These are phyloP conservation scores for Podospora conica DNA, from an alignment of 495 filamentous ascomycete species.

Conservation along the genomic window DNA sequence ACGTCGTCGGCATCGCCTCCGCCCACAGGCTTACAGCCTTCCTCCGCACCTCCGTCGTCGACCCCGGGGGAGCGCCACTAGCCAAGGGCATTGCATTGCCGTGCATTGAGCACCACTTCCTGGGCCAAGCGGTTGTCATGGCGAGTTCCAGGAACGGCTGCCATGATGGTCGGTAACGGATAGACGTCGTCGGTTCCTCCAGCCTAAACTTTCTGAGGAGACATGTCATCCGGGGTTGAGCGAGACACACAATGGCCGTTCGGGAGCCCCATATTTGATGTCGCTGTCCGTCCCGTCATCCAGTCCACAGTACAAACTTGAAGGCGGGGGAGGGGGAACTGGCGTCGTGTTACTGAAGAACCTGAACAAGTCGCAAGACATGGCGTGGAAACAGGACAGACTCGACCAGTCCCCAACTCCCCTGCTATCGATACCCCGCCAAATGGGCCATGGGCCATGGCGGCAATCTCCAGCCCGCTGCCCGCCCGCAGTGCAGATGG, in stretches of 20 bases:
- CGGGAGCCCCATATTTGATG: slow-evolving; percentile 17
- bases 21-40: background rate
- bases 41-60: background rate
- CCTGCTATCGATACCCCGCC: slow-evolving; percentile 15
- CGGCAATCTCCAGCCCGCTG: background rate
- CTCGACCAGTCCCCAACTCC: background rate
- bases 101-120: background rate
- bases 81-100: background rate
- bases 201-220: slow-evolving; percentile 11
- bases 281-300: background rate
- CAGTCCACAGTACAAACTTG: background rate
- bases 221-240: background rate
- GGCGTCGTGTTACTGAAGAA: background rate
- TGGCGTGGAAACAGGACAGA: background rate
- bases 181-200: background rate
- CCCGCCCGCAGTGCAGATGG: background rate
- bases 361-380: no score
- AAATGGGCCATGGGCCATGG: background rate
- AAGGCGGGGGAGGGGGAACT: background rate
- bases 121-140: background rate
- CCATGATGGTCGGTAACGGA: background rate
- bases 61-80: background rate
- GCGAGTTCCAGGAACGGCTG: background rate
- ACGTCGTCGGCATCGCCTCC: background rate
- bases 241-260: background rate